Conservation (phyloP, 352 stramenopile genomes). For the Globisporangium recalcitrans region DNA sequence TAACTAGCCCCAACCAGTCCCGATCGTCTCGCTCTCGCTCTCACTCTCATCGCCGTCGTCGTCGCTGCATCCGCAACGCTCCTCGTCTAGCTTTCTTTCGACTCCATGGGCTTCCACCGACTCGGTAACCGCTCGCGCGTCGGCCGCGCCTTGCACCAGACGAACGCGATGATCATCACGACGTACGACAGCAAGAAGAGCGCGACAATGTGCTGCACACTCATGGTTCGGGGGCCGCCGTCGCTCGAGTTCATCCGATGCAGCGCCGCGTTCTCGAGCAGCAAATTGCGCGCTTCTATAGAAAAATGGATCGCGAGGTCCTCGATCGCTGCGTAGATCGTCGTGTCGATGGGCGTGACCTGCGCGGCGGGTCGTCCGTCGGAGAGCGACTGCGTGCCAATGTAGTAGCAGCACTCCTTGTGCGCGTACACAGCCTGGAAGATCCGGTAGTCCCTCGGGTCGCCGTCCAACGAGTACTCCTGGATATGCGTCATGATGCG, state of each 20-base stretch:
- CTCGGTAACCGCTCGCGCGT: constrained; percentile 69
- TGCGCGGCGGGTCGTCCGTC: constrained; percentile 66
- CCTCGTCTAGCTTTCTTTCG: constrained; percentile 52
- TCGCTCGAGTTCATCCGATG: constrained; percentile 23
- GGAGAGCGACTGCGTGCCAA: constrained; percentile 56
- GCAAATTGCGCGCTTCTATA: constrained; percentile 52
- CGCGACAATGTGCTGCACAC: constrained; percentile 61
- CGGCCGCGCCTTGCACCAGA: constrained; percentile 72
- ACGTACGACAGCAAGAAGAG: constrained; percentile 66
- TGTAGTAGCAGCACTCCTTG: constrained; percentile 87
- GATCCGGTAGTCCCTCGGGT: constrained; percentile 74
- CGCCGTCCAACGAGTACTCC: constrained; percentile 63
- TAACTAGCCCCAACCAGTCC: neutral
- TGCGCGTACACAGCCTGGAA: constrained; percentile 76
- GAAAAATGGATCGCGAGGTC: constrained; percentile 79
- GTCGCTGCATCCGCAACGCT: neutral
- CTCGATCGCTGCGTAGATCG: constrained; percentile 72
- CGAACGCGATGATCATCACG: constrained; percentile 58
- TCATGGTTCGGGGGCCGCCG: constrained; percentile 26
- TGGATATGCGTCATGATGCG: constrained; percentile 82
- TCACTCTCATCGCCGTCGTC: too few relatives aligned
- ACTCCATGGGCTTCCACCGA: constrained; percentile 72
- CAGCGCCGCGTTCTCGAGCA: constrained; percentile 33
- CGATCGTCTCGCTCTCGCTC: neutral
- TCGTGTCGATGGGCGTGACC: constrained; percentile 62